These are phyloP conservation scores for Melastoma candidum DNA, from an alignment of 441 rosid genomes.

Conservation along the genomic window DNA sequence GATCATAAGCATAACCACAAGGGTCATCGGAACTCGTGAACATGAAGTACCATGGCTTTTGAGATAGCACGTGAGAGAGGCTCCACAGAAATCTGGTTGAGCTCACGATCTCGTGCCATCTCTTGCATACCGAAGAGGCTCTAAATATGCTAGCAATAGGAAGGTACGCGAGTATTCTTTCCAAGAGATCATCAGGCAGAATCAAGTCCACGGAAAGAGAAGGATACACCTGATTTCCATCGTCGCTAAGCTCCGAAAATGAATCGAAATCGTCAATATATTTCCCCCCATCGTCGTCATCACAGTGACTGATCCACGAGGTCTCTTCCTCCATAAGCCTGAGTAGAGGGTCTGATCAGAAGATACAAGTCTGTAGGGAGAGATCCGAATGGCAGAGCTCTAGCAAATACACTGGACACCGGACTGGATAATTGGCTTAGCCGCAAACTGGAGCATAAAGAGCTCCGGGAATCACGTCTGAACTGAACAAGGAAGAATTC, in stretches of 20 bases:
- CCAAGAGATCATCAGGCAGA: constrained; percentile 79
- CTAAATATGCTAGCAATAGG: constrained; percentile 82
- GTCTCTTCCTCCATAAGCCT: constrained; percentile 58
- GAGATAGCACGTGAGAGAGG: constrained; percentile 39
- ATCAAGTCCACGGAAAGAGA: constrained; percentile 55
- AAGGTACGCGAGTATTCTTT: constrained; percentile 69
- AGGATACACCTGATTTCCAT: constrained; percentile 40
- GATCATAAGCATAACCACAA: constrained; percentile 80
- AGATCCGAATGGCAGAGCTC: too few relatives aligned
- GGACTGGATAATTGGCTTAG: too few relatives aligned
- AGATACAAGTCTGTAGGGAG: too few relatives aligned
- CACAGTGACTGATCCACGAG: constrained; percentile 58
- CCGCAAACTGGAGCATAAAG: too few relatives aligned
- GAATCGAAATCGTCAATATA: constrained; percentile 36
- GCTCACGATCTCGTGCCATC: constrained; percentile 82
- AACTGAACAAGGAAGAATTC: too few relatives aligned
- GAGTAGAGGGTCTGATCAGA: too few relatives aligned
- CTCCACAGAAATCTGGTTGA: constrained; percentile 69
- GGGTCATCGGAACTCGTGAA: constrained; percentile 88
- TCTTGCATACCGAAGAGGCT: constrained; percentile 83
- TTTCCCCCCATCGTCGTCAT: constrained; percentile 32
- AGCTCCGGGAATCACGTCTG: too few relatives aligned
- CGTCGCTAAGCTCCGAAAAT: constrained; percentile 54
- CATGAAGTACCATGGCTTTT: constrained; percentile 97
- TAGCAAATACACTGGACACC: too few relatives aligned